These are phyloP conservation scores for Corynascus novoguineensis DNA, from an alignment of 495 filamentous ascomycete species.

Conservation along the genomic window DNA sequence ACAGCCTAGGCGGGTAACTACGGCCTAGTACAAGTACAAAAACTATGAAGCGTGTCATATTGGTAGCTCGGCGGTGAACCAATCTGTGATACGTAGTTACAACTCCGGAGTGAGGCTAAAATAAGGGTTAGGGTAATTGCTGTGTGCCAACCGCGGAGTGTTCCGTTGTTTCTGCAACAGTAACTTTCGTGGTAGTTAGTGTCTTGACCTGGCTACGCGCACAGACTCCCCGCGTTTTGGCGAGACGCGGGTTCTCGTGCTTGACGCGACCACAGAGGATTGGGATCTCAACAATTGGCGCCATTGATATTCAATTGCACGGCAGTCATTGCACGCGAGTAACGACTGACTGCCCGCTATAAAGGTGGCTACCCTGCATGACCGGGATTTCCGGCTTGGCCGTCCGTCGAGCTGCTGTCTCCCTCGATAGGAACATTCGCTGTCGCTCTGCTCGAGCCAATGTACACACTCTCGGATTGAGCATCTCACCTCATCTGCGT, in stretches of 20 bases:
- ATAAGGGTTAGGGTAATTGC: neutral
- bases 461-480: conserved; percentile 8
- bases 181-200: neutral
- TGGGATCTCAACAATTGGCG: too few species aligned
- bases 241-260: conserved; percentile 15
- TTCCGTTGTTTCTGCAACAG: too few species aligned
- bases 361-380: conserved; percentile 24
- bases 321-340: neutral
- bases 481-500: neutral
- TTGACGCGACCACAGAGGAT: conserved; percentile 19
- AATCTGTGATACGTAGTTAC: too few species aligned
- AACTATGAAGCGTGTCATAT: too few species aligned
- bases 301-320: neutral
- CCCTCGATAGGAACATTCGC: conserved; percentile 15
- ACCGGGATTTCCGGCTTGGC: conserved; percentile 24
- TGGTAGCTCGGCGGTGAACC: too few species aligned
- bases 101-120: too few species aligned
- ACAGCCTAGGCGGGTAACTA: too few species aligned
- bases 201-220: neutral
- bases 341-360: conserved; percentile 3
- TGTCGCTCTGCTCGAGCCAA: neutral
- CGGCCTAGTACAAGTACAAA: too few species aligned
- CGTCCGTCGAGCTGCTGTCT: conserved; percentile 22
- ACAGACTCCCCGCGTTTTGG: conserved; percentile 9
- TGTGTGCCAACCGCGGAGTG: too few species aligned